phyloP scores from a whole-genome alignment of 345 rosid genomes.

The Brassica carinata region DNA sequence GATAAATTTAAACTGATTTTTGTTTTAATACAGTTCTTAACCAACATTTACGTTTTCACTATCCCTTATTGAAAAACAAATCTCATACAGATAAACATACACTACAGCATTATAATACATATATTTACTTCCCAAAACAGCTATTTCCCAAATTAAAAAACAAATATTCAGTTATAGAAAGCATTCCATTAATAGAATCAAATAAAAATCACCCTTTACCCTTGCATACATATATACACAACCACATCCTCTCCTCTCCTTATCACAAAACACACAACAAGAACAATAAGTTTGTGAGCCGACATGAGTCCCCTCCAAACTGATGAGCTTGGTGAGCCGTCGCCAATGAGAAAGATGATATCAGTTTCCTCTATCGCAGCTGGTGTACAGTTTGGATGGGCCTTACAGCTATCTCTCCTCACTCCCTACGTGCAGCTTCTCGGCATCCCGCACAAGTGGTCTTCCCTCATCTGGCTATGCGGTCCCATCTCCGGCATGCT shows the following conservation, averaged over 20 bases:
- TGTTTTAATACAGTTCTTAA: neutral
- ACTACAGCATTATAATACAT: neutral
- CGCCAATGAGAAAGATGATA: slow-evolving; percentile 51
- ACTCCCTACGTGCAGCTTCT: slow-evolving; percentile 85
- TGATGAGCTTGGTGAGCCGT: neutral
- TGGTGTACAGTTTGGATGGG: slow-evolving; percentile 93
- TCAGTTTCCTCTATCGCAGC: slow-evolving; percentile 78
- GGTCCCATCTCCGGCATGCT: slow-evolving; percentile 46
- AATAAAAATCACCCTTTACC: neutral
- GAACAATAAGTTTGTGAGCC: neutral
- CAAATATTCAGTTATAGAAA: neutral
- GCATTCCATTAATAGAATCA: neutral
- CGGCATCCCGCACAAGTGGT: slow-evolving; percentile 83
- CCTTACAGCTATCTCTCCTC: slow-evolving; percentile 71
- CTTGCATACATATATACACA: neutral
- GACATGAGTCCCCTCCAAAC: slow-evolving; percentile 2
- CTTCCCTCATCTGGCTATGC: slow-evolving; percentile 86
- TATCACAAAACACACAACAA: neutral
- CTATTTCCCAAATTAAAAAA: neutral
- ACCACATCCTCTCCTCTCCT: neutral
- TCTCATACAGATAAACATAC: neutral
- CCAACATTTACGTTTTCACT: neutral
- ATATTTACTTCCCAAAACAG: neutral
- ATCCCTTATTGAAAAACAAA: neutral
- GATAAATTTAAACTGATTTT: neutral